phyloP scores from a whole-genome alignment of 345 rosid genomes.

The Clarkia xantiana region DNA sequence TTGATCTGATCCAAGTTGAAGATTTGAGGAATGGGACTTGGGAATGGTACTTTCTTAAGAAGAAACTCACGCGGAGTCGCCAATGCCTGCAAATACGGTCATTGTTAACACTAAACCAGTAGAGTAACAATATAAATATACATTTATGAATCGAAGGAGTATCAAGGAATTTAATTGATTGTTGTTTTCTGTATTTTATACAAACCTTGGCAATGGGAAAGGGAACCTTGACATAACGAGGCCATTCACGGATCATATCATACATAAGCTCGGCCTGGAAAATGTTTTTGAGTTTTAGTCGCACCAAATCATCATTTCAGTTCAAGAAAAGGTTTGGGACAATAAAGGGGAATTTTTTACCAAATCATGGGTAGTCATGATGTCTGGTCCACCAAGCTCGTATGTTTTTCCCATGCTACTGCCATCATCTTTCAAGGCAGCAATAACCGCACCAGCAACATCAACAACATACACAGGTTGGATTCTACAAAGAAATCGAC shows the following conservation, averaged over 20 bases:
- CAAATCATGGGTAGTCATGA: constrained; percentile 64
- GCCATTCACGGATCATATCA: constrained; percentile 84
- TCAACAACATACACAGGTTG: constrained; percentile 93
- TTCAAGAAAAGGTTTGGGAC: constrained; percentile 1
- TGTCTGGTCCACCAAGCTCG: constrained; percentile 95
- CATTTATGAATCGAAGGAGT: no score
- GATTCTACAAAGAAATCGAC: constrained; percentile 36
- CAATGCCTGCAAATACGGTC: constrained; percentile 35
- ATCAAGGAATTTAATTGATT: no score
- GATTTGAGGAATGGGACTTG: constrained; percentile 70
- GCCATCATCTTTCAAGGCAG: constrained; percentile 91
- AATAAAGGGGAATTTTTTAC: constrained; percentile 27
- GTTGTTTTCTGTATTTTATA: neutral
- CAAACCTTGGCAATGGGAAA: constrained; percentile 86
- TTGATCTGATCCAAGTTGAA: constrained; percentile 84
- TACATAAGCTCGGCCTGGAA: constrained; percentile 89
- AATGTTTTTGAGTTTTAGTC: constrained; percentile 15
- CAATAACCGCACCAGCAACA: constrained; percentile 79
- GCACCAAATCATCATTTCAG: constrained; percentile 5
- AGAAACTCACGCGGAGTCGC: constrained; percentile 65
- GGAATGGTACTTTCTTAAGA: constrained; percentile 80
- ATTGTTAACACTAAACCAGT: no score
- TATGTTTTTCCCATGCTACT: constrained; percentile 82
- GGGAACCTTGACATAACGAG: constrained; percentile 78
- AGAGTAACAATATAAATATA: no score